Conservation (phyloP, 768 basidiomycete genomes). For the Xerocomus potaroensis region DNA sequence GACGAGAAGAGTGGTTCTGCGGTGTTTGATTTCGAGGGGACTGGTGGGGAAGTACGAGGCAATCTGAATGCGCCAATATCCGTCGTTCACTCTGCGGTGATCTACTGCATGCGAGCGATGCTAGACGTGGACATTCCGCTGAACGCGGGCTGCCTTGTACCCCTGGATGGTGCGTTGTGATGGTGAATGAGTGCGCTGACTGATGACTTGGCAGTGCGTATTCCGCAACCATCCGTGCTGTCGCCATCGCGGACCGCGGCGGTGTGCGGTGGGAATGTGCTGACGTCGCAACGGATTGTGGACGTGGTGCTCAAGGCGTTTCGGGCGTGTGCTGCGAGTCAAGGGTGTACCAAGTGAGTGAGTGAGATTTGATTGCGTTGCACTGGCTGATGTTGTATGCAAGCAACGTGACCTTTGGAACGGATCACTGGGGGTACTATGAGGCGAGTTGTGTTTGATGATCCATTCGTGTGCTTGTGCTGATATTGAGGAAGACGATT, state of each 20-base stretch:
- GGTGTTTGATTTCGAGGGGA: slow-evolving; percentile 79
- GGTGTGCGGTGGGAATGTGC: slow-evolving; percentile 89
- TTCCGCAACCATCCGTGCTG: slow-evolving; percentile 75
- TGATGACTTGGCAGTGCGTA: slow-evolving; percentile 53
- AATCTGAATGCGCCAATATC: slow-evolving; percentile 84
- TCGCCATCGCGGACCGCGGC: slow-evolving; percentile 83
- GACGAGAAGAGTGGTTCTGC: slow-evolving; percentile 71
- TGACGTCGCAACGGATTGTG: slow-evolving; percentile 89
- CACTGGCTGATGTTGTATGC: slow-evolving; percentile 24
- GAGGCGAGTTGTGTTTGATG: no score
- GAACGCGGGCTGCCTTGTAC: slow-evolving; percentile 91
- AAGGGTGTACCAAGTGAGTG: slow-evolving; percentile 87
- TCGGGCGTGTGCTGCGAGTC: slow-evolving; percentile 85
- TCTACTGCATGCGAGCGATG: slow-evolving; percentile 88
- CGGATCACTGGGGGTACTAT: no score
- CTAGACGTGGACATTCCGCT: slow-evolving; percentile 84
- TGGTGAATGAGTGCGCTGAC: neutral
- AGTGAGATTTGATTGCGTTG: no score
- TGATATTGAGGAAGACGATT: slow-evolving; percentile 92
- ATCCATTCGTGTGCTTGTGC: slow-evolving; percentile 79
- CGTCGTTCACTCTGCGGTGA: slow-evolving; percentile 83
- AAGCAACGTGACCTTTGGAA: slow-evolving; percentile 88
- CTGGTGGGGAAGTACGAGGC: slow-evolving; percentile 78
- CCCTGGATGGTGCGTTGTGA: slow-evolving; percentile 58
- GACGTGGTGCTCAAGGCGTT: slow-evolving; percentile 94